A percentile compares a stretch with the other conserved stretches of the same genome.
phyloP scores from a whole-genome alignment of 306 rosid species.

The Oxytropis ochrocephala region DNA sequence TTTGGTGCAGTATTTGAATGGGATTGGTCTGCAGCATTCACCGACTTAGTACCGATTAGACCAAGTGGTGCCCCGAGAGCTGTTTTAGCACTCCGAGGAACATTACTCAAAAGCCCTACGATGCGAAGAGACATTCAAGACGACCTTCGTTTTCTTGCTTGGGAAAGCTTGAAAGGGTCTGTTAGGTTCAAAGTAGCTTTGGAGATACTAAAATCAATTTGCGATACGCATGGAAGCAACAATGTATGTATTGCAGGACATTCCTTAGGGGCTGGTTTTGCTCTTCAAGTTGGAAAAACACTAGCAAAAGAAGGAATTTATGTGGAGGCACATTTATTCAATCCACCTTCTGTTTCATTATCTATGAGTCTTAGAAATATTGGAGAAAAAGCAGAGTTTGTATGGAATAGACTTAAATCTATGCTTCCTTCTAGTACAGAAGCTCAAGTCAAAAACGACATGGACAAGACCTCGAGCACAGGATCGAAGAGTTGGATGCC shows the following conservation, averaged over 20 bases:
- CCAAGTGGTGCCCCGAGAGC: slow-evolving; percentile 92
- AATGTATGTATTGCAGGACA: slow-evolving; percentile 91
- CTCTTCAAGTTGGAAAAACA: slow-evolving; percentile 82
- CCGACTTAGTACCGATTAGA: slow-evolving; percentile 52
- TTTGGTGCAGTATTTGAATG: slow-evolving; percentile 91
- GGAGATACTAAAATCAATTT: slow-evolving; percentile 55
- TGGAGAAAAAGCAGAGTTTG: slow-evolving; percentile 64
- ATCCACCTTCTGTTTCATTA: slow-evolving; percentile 91
- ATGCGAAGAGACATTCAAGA: slow-evolving; percentile 78
- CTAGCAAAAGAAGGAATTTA: slow-evolving; percentile 77
- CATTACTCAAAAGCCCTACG: slow-evolving; percentile 79
- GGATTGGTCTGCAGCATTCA: slow-evolving; percentile 75
- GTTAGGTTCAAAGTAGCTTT: slow-evolving; percentile 61
- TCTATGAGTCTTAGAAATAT: slow-evolving; percentile 64
- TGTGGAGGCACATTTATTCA: slow-evolving; percentile 84
- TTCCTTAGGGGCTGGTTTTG: slow-evolving; percentile 92
- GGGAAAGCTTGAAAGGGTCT: slow-evolving; percentile 97
- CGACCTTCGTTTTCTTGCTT: slow-evolving; percentile 88
- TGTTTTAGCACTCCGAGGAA: slow-evolving; percentile 84
- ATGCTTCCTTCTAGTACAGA: slow-evolving; percentile 53
- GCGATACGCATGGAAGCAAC: slow-evolving; percentile 53
- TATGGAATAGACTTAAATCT: slow-evolving; percentile 73
- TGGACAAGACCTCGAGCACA: slow-evolving; percentile 15
- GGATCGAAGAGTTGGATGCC: slow-evolving; percentile 52
- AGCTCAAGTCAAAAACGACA: slow-evolving; percentile 30